Percentiles rank a stretch among this genome's conserved stretches.
These are phyloP conservation scores for Cordia subcordata DNA, from an alignment of 257 asterid genomes.

Conservation along the genomic window DNA sequence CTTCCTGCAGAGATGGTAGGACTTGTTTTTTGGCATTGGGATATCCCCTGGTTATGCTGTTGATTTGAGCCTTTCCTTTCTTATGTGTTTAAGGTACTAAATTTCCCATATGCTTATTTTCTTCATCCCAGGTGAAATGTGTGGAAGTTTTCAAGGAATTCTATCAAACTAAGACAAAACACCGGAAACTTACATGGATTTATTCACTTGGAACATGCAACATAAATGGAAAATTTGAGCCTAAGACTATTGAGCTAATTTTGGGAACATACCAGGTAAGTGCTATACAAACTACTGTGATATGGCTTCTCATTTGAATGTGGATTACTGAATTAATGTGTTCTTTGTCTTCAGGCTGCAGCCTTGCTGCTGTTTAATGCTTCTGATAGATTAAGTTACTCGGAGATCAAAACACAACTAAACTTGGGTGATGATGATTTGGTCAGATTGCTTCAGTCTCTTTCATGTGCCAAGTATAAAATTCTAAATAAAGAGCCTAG, in stretches of 20 bases:
- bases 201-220: constrained; percentile 48
- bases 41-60: not conserved
- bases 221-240: constrained; percentile 40
- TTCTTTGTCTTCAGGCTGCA: constrained; percentile 36
- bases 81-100: not conserved
- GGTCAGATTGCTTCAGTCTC: constrained; percentile 47
- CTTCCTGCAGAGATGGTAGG: constrained; percentile 60
- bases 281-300: not conserved
- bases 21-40: not conserved
- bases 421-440: constrained; percentile 54
- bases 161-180: constrained; percentile 33
- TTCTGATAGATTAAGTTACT: constrained; percentile 46
- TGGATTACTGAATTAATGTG: not conserved
- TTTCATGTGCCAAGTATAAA: constrained; percentile 57
- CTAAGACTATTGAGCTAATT: constrained; percentile 42
- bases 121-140: constrained; percentile 48
- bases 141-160: constrained; percentile 49
- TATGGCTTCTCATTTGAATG: not conserved
- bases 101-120: not conserved
- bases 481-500: constrained; percentile 43
- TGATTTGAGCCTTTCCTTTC: not conserved
- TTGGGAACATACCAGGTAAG: constrained; percentile 50
- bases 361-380: constrained; percentile 42
- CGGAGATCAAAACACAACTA: constrained; percentile 40
- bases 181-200: constrained; percentile 51